A percentile compares a stretch with the other conserved stretches of the same genome.
Evolutionary conservation across 495 filamentous ascomycete species (phyloP).

Genomic region (Polyplosphaeria fusca): DNA sequence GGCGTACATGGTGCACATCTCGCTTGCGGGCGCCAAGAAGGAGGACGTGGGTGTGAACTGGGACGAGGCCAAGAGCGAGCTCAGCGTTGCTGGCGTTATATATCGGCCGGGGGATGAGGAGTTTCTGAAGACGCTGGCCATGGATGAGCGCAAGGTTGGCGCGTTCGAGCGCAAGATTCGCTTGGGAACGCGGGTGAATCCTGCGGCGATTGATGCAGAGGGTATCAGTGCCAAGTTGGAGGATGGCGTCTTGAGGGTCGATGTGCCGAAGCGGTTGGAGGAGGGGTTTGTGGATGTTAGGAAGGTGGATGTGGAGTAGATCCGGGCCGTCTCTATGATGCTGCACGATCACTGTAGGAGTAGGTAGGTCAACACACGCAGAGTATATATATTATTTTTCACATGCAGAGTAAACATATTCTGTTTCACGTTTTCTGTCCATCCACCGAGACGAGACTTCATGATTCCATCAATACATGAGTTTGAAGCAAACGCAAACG

Average conservation of each 20-base stretch:
- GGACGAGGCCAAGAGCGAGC: slow-evolving; percentile 60
- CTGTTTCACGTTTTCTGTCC: too few relatives aligned
- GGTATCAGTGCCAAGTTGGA: slow-evolving; percentile 69
- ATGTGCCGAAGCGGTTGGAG: slow-evolving; percentile 62
- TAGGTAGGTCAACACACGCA: too few relatives aligned
- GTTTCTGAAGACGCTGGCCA: slow-evolving; percentile 60
- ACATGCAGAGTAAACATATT: too few relatives aligned
- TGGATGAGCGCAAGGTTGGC: slow-evolving; percentile 65
- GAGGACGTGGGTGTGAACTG: slow-evolving; percentile 74
- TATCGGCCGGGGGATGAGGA: slow-evolving; percentile 69
- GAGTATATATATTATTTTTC: too few relatives aligned
- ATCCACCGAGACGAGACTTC: too few relatives aligned
- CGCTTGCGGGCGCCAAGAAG: slow-evolving; percentile 73
- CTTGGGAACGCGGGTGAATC: slow-evolving; percentile 52
- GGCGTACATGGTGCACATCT: slow-evolving; percentile 65
- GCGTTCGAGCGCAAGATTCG: slow-evolving; percentile 69
- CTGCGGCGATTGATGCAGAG: slow-evolving; percentile 62
- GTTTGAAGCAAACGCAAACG: too few relatives aligned
- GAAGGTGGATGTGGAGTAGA: slow-evolving; percentile 58
- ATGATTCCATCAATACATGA: too few relatives aligned
- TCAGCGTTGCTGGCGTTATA: slow-evolving; percentile 67
- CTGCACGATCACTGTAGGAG: too few relatives aligned
- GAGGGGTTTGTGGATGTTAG: slow-evolving; percentile 57
- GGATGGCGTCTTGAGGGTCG: slow-evolving; percentile 57
- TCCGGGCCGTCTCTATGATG: too few relatives aligned